These are phyloP conservation scores for Cucurbita moschata DNA, from an alignment of 306 rosid genomes.

Conservation along the genomic window DNA sequence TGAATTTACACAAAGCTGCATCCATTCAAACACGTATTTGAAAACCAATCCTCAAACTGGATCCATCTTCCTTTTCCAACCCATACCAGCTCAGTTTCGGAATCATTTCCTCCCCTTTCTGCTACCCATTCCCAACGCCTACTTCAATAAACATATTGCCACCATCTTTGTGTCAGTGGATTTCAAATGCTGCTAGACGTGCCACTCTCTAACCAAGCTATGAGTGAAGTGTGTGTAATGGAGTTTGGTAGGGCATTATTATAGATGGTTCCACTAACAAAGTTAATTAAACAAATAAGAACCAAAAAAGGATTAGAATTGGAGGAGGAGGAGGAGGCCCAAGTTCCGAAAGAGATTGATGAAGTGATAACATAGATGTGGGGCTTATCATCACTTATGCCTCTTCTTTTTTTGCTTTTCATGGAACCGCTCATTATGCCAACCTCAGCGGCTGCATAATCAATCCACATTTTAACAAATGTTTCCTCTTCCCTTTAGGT, in stretches of 20 bases:
- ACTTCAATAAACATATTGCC: background rate
- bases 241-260: background rate
- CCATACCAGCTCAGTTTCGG: background rate
- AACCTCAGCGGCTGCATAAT: constrained; percentile 29
- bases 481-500: constrained; percentile 25
- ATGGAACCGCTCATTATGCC: constrained; percentile 22
- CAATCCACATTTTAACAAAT: constrained; percentile 34
- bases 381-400: constrained; percentile 22
- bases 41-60: background rate
- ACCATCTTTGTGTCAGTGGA: background rate
- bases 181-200: background rate
- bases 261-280: background rate
- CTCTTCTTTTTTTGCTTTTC: constrained; percentile 26
- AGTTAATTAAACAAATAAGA: background rate
- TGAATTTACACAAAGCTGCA: too few species aligned
- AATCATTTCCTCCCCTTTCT: background rate
- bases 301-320: background rate
- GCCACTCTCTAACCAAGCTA: background rate
- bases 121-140: background rate
- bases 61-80: background rate
- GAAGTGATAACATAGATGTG: constrained; percentile 40
- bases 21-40: background rate
- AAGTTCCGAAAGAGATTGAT: constrained; percentile 96
- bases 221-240: background rate
- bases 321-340: constrained; percentile 48